A percentile compares a stretch with the other conserved stretches of the same genome.
Evolutionary conservation across 768 basidiomycete species (phyloP).

Genomic region (Butyriboletus loyo): DNA sequence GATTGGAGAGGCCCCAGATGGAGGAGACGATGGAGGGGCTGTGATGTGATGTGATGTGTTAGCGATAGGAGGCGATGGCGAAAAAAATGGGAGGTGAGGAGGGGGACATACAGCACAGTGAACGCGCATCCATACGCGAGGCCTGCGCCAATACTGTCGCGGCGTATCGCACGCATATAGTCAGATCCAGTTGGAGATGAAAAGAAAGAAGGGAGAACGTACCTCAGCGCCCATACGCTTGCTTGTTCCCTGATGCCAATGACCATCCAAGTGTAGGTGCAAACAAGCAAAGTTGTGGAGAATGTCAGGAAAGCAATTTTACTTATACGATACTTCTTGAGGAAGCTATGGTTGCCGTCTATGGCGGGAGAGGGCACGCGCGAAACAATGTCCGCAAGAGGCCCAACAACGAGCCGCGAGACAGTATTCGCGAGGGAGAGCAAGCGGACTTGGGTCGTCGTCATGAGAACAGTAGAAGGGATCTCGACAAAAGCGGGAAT

Average conservation of each 20-base stretch:
- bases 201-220: slow-evolving; percentile 4
- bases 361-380: slow-evolving; percentile 49
- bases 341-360: slow-evolving; percentile 26
- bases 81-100: not conserved
- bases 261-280: slow-evolving; percentile 56
- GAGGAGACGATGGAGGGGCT: slow-evolving; percentile 65
- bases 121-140: slow-evolving; percentile 68
- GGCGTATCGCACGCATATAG: not conserved
- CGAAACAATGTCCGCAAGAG: slow-evolving; percentile 69
- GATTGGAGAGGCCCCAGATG: slow-evolving; percentile 67
- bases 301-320: slow-evolving; percentile 57
- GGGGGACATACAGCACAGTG: slow-evolving; percentile 58
- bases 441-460: slow-evolving; percentile 64
- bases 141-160: slow-evolving; percentile 58
- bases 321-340: slow-evolving; percentile 54
- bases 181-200: not conserved
- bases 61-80: not conserved
- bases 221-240: slow-evolving; percentile 73
- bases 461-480: slow-evolving; percentile 34
- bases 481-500: slow-evolving; percentile 7
- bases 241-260: slow-evolving; percentile 45
- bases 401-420: slow-evolving; percentile 64
- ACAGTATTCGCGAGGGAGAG: slow-evolving; percentile 70
- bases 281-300: slow-evolving; percentile 45
- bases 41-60: not conserved